Evolutionary conservation across 2,329 filamentous ascomycete species (phyloP).

Genomic region (Neofusicoccum ribis): DNA sequence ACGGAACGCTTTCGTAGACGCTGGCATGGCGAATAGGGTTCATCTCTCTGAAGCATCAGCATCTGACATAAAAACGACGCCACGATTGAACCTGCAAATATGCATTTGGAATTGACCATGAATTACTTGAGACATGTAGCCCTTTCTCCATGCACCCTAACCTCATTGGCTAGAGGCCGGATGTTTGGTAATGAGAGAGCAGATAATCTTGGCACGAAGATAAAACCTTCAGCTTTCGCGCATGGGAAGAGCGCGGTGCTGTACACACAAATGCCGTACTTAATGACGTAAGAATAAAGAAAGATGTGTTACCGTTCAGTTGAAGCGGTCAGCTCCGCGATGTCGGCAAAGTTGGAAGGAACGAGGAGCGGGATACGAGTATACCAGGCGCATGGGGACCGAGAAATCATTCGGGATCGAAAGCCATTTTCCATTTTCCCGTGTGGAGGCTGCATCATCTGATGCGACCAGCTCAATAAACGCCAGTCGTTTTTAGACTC

Average conservation of each 20-base stretch:
- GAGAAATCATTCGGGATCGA: conserved; percentile 14
- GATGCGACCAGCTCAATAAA: conserved; percentile 17
- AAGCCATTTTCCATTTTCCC: conserved; percentile 20
- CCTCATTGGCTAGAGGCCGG: conserved; percentile 53
- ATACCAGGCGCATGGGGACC: not conserved
- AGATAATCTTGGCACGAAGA: conserved; percentile 63
- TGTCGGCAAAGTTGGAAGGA: too few species aligned
- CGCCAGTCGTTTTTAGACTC: conserved; percentile 17
- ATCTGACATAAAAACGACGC: too few species aligned
- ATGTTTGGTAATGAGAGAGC: conserved; percentile 67
- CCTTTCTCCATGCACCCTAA: conserved; percentile 65
- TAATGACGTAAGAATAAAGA: not conserved
- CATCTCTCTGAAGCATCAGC: too few species aligned
- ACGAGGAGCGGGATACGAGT: too few species aligned
- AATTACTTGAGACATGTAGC: conserved; percentile 48
- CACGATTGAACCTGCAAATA: too few species aligned
- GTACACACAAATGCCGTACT: conserved; percentile 70
- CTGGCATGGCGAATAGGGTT: too few species aligned
- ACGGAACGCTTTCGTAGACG: too few species aligned
- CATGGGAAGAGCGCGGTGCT: conserved; percentile 62
- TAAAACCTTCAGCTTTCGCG: conserved; percentile 67
- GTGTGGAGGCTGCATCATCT: conserved; percentile 12
- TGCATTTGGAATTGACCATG: not conserved
- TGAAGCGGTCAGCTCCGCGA: too few species aligned
- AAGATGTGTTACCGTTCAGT: not conserved